phyloP scores from a whole-genome alignment of 495 filamentous ascomycete genomes.

The Monascus purpureus region DNA sequence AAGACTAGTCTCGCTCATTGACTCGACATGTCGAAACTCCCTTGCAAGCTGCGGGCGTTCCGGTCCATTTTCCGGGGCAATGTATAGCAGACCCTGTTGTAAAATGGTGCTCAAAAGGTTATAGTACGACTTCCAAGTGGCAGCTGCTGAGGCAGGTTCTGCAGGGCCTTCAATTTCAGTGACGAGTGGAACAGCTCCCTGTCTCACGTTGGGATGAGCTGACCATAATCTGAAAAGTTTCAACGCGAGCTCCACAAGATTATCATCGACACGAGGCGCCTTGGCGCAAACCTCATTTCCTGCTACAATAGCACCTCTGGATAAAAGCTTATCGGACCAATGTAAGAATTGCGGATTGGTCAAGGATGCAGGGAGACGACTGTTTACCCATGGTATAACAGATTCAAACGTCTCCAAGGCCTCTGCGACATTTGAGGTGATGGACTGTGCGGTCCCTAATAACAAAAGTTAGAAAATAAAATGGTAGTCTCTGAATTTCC shows the following conservation, averaged over 20 bases:
- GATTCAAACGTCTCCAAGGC: conserved; percentile 51
- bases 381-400: conserved; percentile 42
- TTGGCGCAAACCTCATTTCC: conserved; percentile 38
- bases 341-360: conserved; percentile 41
- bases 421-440: conserved; percentile 34
- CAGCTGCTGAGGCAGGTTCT: conserved; percentile 9
- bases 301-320: conserved; percentile 53
- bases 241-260: conserved; percentile 22
- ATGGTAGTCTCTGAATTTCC: neutral
- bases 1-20: conserved; percentile 56
- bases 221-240: conserved; percentile 28
- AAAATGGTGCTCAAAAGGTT: conserved; percentile 48
- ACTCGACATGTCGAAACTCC: conserved; percentile 63
- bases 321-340: conserved; percentile 69
- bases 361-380: conserved; percentile 13
- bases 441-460: conserved; percentile 45
- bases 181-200: conserved; percentile 33
- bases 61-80: conserved; percentile 14
- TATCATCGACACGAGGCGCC: conserved; percentile 8
- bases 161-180: conserved; percentile 8
- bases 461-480: conserved; percentile 2
- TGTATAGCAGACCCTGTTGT: conserved; percentile 21
- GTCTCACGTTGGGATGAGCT: conserved; percentile 22
- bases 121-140: conserved; percentile 72
- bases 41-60: conserved; percentile 49